These are phyloP conservation scores for Aureobasidium sp. DNA, from an alignment of 2,329 filamentous ascomycete genomes.

Conservation along the genomic window DNA sequence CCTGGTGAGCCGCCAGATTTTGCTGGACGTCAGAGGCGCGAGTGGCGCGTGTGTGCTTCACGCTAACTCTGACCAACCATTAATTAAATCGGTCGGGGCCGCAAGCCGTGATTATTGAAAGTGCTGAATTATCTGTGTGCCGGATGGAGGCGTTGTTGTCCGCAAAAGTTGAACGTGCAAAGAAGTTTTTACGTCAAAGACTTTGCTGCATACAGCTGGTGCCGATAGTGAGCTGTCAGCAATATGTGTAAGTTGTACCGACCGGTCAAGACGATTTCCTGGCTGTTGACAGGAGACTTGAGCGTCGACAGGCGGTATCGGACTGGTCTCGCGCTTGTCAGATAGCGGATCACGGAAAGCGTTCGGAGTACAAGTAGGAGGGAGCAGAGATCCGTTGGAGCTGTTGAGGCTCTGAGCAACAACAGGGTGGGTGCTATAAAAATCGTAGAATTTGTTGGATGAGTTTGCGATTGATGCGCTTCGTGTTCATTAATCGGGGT, in stretches of 20 bases:
- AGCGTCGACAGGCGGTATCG: background rate
- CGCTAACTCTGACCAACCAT: constrained; percentile 2
- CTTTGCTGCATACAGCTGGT: background rate
- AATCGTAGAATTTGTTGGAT: background rate
- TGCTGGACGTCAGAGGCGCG: constrained; percentile 9
- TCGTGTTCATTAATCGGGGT: constrained; percentile 4
- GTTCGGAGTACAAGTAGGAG: background rate
- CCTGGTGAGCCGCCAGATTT: constrained; percentile 4
- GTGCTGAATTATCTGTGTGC: background rate
- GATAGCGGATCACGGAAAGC: background rate
- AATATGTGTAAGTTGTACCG: constrained; percentile 2
- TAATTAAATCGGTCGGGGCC: background rate
- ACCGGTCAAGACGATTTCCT: background rate
- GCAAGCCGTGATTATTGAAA: background rate
- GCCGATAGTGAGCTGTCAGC: background rate
- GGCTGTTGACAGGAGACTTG: background rate
- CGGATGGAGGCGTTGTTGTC: background rate
- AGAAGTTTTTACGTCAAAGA: background rate
- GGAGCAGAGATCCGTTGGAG: background rate
- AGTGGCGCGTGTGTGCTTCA: constrained; percentile 1
- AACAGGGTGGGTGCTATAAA: background rate
- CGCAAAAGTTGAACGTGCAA: background rate
- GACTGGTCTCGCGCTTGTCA: background rate
- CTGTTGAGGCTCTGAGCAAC: background rate
- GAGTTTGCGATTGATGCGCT: constrained; percentile 2